Percentiles rank a stretch among this genome's conserved stretches.
phyloP scores from a whole-genome alignment of 2,329 filamentous ascomycete species.

The Lojkania enalia region DNA sequence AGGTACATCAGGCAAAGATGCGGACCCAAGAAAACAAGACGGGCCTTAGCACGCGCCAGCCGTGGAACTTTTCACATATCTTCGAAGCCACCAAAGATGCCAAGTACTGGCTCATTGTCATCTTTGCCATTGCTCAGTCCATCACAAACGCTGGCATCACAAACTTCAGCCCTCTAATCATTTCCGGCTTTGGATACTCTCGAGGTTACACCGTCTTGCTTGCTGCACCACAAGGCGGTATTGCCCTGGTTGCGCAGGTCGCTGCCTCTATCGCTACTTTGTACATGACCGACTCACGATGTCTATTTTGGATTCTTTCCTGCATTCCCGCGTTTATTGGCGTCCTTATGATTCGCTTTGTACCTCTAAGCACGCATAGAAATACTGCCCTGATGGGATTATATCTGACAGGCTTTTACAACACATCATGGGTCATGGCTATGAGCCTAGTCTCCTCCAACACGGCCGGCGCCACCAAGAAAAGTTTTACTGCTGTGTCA shows the following conservation, averaged over 20 bases:
- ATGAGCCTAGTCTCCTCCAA: conserved; percentile 59
- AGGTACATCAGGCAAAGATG: conserved; percentile 55
- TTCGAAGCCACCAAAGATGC: conserved; percentile 57
- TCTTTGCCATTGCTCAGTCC: conserved; percentile 54
- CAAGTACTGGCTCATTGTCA: conserved; percentile 63
- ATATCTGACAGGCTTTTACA: conserved; percentile 58
- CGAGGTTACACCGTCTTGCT: no score
- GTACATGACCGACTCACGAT: no score
- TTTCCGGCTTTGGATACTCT: conserved; percentile 85
- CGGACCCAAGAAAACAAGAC: conserved; percentile 56
- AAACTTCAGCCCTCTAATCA: conserved; percentile 54
- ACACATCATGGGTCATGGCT: conserved; percentile 58
- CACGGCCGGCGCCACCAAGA: conserved; percentile 60
- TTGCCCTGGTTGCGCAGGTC: no score
- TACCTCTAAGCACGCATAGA: conserved; percentile 47
- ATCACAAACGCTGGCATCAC: conserved; percentile 62
- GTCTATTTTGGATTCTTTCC: conserved; percentile 58
- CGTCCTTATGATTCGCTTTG: conserved; percentile 60
- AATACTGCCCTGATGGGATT: no score
- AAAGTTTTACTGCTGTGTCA: conserved; percentile 55
- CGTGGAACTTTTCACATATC: no score
- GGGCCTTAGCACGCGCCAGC: conserved; percentile 58
- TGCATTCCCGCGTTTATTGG: no score
- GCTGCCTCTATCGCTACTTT: no score
- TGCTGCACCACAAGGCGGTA: no score